Base-by-base conservation (phyloP, 768 basidiomycete species). In the Hypholoma sublateritium region DNA sequence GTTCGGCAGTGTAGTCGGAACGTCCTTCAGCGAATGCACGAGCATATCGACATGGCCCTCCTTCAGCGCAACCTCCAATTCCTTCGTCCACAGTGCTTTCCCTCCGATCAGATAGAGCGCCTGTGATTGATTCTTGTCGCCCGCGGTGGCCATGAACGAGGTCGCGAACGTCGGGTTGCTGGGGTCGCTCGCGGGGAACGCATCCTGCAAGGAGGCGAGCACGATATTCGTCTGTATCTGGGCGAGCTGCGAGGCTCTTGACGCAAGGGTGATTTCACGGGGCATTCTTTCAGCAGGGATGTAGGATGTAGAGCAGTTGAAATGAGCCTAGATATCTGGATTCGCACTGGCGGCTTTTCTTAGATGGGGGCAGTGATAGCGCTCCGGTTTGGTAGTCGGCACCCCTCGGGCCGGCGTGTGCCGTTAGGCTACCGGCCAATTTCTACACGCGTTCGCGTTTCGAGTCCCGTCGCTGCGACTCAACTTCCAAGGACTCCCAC, bases 51-150 rank as follows among this genome's bases (percentile, higher is more conserved):
- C 89, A 12, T 79, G 75, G 28, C 80, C 74, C 43, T 86, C 79
- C 53, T 84, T 79, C 58, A 99, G 75, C 43, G 86, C 87, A 17
- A 91, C 89, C 69, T 99, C 97, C 53, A 99, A 85, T 64, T 98
- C 96, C 64, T 93, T 91, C 36, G 97, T 99, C 97, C 97, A 99
- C 25, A 98, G 72, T 0, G 90, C 82, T 69, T 93, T 93, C n/a
- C 92, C 93, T 37, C 94, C 94, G 14, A 97, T 75, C 8, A 95
- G 79, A 72, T 95, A 95, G 16, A 97, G 77, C 2, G 85, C 83
- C 61, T 93, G 88, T 1, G 88, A 85, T 72, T 95, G 93, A 66
- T 97, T 95, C 66, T 91, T 89, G 75, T 98, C 96, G 78, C 96
- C 67, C 74, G 85, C 93, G 19, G 87, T 88, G 3, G 77, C 59